A percentile compares a stretch with the other conserved stretches of the same genome.
phyloP scores from a whole-genome alignment of 1,284 basidiomycete genomes.

The Pseudozyma thailandica region DNA sequence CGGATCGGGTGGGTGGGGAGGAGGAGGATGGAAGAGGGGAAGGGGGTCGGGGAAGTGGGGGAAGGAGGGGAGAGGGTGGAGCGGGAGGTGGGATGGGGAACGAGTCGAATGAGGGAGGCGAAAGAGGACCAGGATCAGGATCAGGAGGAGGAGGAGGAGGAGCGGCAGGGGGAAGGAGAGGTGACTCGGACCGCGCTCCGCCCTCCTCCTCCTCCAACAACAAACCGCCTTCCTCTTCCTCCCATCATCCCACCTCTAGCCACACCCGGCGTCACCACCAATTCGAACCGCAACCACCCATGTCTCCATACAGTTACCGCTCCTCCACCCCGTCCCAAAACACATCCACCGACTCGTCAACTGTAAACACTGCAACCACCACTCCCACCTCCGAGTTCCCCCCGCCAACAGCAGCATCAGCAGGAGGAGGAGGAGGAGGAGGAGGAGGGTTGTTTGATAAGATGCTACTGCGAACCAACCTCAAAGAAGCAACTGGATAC shows the following conservation, averaged over 20 bases:
- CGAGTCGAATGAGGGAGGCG: not conserved
- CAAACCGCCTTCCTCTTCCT: too few species aligned
- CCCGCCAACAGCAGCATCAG: not conserved
- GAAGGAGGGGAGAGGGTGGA: not conserved
- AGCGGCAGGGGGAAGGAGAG: too few species aligned
- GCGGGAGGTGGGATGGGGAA: not conserved
- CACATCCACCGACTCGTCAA: slow-evolving; percentile 1
- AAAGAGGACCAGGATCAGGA: not conserved
- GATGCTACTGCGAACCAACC: too few species aligned
- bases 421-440: too few species aligned
- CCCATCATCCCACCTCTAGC: too few species aligned
- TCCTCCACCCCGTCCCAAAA: slow-evolving; percentile 3
- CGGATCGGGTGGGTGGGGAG: slow-evolving; percentile 7
- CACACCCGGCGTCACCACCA: too few species aligned
- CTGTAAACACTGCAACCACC: slow-evolving; percentile 20
- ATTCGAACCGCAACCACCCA: too few species aligned
- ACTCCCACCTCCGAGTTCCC: slow-evolving; percentile 29
- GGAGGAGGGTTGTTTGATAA: slow-evolving; percentile 7
- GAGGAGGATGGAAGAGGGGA: slow-evolving; percentile 6
- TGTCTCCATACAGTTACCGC: too few species aligned
- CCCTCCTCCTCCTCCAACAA: too few species aligned
- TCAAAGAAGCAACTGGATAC: too few species aligned
- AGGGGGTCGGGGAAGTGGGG: not conserved
- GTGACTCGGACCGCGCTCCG: too few species aligned
- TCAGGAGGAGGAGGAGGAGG: too few species aligned